These are phyloP conservation scores for Byssothecium circinans DNA, from an alignment of 2,329 filamentous ascomycete genomes.

Conservation along the genomic window DNA sequence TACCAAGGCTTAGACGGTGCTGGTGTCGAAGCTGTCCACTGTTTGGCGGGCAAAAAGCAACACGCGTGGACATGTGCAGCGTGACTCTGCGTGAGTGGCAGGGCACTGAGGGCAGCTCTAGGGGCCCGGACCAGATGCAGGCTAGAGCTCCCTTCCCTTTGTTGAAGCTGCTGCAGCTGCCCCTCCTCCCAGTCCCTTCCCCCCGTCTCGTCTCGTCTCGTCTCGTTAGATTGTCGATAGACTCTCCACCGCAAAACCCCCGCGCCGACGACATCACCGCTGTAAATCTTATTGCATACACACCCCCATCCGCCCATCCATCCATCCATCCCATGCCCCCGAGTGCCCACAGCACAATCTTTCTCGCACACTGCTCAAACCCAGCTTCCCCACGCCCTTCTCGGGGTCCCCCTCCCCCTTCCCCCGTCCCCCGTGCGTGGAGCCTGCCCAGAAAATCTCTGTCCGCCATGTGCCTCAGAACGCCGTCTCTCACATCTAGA, in stretches of 20 bases:
- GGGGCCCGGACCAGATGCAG: too few species aligned
- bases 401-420: not conserved
- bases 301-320: not conserved
- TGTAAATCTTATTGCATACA: slow-evolving; percentile 20
- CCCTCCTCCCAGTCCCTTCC: not conserved
- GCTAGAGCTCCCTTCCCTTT: slow-evolving; percentile 28
- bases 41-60: slow-evolving; percentile 23
- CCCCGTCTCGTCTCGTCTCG: too few species aligned
- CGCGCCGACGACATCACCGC: not conserved
- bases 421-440: slow-evolving; percentile 2
- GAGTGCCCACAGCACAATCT: too few species aligned
- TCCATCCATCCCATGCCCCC: too few species aligned
- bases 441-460: slow-evolving; percentile 1
- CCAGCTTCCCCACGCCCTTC: slow-evolving; percentile 22
- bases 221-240: slow-evolving; percentile 17
- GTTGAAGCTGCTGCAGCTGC: not conserved
- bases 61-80: slow-evolving; percentile 6
- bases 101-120: slow-evolving; percentile 23
- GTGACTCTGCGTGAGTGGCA: too few species aligned
- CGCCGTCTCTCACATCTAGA: not conserved
- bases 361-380: slow-evolving; percentile 25
- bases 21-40: slow-evolving; percentile 15
- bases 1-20: slow-evolving; percentile 2
- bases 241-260: too few species aligned
- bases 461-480: not conserved